These are phyloP conservation scores for Mrakia hoshinonis DNA, from an alignment of 768 basidiomycete genomes.

Conservation along the genomic window DNA sequence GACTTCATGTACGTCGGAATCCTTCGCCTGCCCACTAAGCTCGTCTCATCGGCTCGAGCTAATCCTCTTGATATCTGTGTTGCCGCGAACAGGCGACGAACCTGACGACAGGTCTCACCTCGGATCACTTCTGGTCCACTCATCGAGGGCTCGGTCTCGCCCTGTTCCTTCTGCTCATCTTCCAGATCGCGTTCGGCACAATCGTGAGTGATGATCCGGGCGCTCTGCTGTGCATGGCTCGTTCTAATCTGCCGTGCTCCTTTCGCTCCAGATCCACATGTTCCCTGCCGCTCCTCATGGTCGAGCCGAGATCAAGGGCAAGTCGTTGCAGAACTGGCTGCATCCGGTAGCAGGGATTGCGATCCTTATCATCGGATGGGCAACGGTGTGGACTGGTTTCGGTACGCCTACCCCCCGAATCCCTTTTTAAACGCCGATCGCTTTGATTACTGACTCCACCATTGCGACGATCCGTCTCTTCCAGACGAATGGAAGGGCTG, in stretches of 20 bases:
- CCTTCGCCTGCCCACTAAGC: neutral
- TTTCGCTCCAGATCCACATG: conserved; percentile 3
- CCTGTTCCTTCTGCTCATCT: conserved; percentile 8
- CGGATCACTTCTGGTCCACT: conserved; percentile 15
- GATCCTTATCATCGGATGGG: conserved; percentile 10
- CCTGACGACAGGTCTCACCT: neutral
- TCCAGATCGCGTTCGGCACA: conserved; percentile 20
- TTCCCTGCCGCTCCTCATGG: neutral
- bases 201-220: neutral
- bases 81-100: conserved; percentile 24
- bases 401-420: neutral
- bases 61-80: neutral
- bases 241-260: neutral
- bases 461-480: neutral
- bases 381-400: conserved; percentile 21
- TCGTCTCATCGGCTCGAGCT: neutral
- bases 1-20: conserved; percentile 1
- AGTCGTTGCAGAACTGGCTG: conserved; percentile 9
- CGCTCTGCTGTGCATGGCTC: neutral
- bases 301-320: neutral
- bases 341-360: conserved; percentile 9
- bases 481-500: neutral
- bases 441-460: too few species aligned
- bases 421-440: neutral
- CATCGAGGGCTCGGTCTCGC: conserved; percentile 12